A percentile compares a stretch with the other conserved stretches of the same genome.
Conservation (phyloP, 1,139 yeast species). For the Geotrichum candidum region DNA sequence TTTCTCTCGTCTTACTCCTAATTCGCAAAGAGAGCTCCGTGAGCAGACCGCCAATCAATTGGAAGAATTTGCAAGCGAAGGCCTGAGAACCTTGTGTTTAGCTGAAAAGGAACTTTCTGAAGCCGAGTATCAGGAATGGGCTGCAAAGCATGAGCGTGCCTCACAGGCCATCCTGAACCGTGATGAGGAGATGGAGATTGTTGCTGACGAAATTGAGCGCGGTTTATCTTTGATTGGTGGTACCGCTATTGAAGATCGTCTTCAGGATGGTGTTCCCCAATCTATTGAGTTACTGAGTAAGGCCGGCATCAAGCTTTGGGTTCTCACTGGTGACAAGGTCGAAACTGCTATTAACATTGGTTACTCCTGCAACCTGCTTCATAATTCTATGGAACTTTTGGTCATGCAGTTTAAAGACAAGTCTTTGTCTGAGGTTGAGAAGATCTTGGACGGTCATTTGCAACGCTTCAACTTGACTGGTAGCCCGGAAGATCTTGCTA, state of each 20-base stretch:
- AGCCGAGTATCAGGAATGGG: constrained; percentile 61
- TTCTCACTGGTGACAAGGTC: constrained; percentile 89
- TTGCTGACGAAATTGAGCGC: constrained; percentile 73
- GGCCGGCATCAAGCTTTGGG: constrained; percentile 95
- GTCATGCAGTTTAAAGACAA: constrained; percentile 47
- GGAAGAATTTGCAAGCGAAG: constrained; percentile 89
- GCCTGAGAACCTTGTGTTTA: constrained; percentile 86
- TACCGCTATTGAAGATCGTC: constrained; percentile 91
- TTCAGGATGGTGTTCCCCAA: constrained; percentile 93
- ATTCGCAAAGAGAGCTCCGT: constrained; percentile 17
- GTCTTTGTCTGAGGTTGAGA: constrained; percentile 43
- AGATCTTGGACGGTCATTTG: constrained; percentile 53
- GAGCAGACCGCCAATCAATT: constrained; percentile 63
- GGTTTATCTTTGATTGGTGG: constrained; percentile 75
- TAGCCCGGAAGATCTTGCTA: constrained; percentile 52
- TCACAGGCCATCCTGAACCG: constrained; percentile 64
- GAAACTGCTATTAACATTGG: constrained; percentile 97
- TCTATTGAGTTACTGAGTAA: constrained; percentile 71
- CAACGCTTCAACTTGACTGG: constrained; percentile 59
- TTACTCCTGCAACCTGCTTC: constrained; percentile 82
- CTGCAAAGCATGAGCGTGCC: constrained; percentile 60
- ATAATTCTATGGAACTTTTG: constrained; percentile 75
- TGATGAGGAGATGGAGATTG: constrained; percentile 66
- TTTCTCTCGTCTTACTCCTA: constrained; percentile 56
- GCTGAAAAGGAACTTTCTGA: constrained; percentile 71